A percentile compares a stretch with the other conserved stretches of the same genome.
phyloP scores from a whole-genome alignment of 148 eudicot genomes.

The Arctostaphylos glauca region DNA sequence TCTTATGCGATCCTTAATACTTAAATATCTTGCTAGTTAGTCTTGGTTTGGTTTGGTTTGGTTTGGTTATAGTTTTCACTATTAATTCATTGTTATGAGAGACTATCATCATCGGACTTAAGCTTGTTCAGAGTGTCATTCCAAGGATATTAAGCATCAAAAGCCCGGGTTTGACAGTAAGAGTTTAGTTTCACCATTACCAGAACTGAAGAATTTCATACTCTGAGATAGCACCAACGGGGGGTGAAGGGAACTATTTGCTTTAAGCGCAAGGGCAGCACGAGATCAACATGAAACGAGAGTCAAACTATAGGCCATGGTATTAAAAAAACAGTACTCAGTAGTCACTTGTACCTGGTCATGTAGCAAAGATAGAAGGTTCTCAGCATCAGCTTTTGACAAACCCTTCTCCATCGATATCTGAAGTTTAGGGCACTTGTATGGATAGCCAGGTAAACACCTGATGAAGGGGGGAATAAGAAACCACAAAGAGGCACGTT shows the following conservation, averaged over 20 bases:
- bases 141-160: not conserved
- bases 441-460: conserved; percentile 87
- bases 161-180: not conserved
- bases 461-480: conserved; percentile 28
- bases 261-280: not conserved
- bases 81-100: not conserved
- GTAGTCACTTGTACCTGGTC: conserved; percentile 64
- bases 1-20: not conserved
- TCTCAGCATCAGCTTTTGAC: conserved; percentile 71
- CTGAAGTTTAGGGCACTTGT: conserved; percentile 84
- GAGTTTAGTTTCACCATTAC: not conserved
- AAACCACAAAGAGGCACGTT: not conserved
- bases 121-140: not conserved
- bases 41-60: not conserved
- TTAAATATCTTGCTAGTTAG: not conserved
- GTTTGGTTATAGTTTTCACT: not conserved
- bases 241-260: not conserved
- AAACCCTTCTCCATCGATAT: conserved; percentile 71
- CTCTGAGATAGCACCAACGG: not conserved
- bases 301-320: too few relatives aligned
- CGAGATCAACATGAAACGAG: not conserved
- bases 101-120: not conserved
- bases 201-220: not conserved
- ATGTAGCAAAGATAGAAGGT: conserved; percentile 67
- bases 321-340: too few relatives aligned